Base-by-base conservation (phyloP, 345 rosid species). In the Gynandropsis gynandra region DNA sequence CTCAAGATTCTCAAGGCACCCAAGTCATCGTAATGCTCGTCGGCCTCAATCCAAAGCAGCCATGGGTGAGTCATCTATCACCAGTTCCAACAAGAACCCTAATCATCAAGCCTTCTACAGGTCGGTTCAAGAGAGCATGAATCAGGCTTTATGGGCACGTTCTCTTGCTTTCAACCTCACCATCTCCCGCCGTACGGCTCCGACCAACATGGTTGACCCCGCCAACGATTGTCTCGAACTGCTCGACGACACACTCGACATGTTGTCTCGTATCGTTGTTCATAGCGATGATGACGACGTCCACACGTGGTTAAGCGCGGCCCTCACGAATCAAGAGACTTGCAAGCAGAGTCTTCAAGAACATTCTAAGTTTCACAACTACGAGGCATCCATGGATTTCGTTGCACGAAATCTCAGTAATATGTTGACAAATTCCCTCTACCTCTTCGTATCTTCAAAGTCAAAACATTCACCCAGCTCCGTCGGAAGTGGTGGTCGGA, bases 291-390 rank as follows among this genome's bases (percentile, higher is more conserved):
- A 27, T 1, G 46, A 56, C 13, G 81, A 79, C 54, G 65, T 75
- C 12, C 76, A 66, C 14, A 79, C 84, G 17, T 75, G 79, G 77
- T 67, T 79, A 42, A 75, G 81, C 47, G 79, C 84, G 0, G 73
- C 81, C 7, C 59, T 79, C 29, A 79, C 84, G 39, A 75, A 79
- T 33, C 75, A 75, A 68, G 69, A 70, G 43, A 71, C 81, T 1
- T 79, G 81, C 52, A 37, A 62, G 0, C 63, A 75, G 21, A 71
- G 84, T 34, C 71, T 79, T 15, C 52, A 8, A 9, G 59, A 59
- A 37, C 50, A 57, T 9, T 35, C 39, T 16, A 70, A 65, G 51
- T 29, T 36, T 20, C 56, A 56, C 49, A 55, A 19, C 44, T 20
- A 38, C 1, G 33, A 16, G 41, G 13, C 9, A 6, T 12, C 54